Percentiles rank a stretch among this genome's conserved stretches.
phyloP scores from a whole-genome alignment of 441 rosid genomes.

The Manihot esculenta region DNA sequence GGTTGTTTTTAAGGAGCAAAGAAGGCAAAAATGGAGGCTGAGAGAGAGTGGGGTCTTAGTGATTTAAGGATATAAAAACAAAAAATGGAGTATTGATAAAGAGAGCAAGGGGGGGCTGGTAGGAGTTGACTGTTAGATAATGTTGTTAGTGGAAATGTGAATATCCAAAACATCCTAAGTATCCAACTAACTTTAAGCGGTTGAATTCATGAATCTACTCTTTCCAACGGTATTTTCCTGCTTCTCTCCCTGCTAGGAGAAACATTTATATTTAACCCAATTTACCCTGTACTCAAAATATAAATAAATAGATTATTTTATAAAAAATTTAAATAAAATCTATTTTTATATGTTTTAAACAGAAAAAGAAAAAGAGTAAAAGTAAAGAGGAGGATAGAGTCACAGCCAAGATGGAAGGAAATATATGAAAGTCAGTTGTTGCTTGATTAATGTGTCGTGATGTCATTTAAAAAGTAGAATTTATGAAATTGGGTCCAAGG shows the following conservation, averaged over 20 bases:
- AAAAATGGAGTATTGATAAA: constrained; percentile 28
- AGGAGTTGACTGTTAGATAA: constrained; percentile 99
- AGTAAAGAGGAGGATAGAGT: too few species aligned
- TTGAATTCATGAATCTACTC: too few species aligned
- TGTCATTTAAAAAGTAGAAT: constrained; percentile 53
- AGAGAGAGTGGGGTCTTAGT: constrained; percentile 40
- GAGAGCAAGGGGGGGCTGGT: constrained; percentile 46
- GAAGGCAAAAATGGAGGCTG: neutral
- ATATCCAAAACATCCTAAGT: constrained; percentile 17
- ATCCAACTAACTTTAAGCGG: constrained; percentile 74
- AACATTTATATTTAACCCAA: too few species aligned
- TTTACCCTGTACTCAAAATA: too few species aligned
- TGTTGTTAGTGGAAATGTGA: constrained; percentile 29
- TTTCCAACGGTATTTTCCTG: constrained; percentile 66
- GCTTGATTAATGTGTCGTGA: constrained; percentile 31
- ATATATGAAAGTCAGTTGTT: neutral
- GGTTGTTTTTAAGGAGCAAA: constrained; percentile 35
- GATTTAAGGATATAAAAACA: constrained; percentile 90
- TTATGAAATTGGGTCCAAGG: constrained; percentile 72
- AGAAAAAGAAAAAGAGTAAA: too few species aligned
- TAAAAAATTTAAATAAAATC: too few species aligned
- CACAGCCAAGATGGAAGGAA: neutral
- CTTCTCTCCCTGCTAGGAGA: too few species aligned
- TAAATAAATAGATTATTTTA: too few species aligned
- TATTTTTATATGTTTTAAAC: too few species aligned